These are phyloP conservation scores for Corynespora cassiicola DNA, from an alignment of 2,329 filamentous ascomycete genomes.

Conservation along the genomic window DNA sequence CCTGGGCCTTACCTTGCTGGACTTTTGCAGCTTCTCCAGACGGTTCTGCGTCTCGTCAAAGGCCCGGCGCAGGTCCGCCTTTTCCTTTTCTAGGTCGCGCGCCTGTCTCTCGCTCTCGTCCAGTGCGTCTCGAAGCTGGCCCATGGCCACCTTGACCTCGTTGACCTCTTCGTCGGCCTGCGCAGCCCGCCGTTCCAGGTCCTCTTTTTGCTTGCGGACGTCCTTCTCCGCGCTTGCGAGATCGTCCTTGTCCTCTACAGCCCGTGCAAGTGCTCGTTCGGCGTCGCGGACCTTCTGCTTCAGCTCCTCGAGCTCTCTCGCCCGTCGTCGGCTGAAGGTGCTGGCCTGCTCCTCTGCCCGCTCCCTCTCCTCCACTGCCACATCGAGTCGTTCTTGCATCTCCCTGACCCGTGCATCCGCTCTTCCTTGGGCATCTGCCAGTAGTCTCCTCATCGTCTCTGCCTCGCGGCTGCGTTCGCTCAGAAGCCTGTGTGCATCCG, in stretches of 20 bases:
- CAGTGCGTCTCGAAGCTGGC: slow-evolving; percentile 77
- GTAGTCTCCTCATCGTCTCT: slow-evolving; percentile 89
- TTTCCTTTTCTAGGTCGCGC: slow-evolving; percentile 83
- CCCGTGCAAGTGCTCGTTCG: slow-evolving; percentile 75
- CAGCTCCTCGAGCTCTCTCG: slow-evolving; percentile 86
- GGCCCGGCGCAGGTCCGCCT: slow-evolving; percentile 73
- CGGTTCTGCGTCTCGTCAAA: slow-evolving; percentile 79
- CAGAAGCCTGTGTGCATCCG: slow-evolving; percentile 84
- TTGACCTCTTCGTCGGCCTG: slow-evolving; percentile 74
- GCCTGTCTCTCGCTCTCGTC: slow-evolving; percentile 88
- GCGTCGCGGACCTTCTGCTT: slow-evolving; percentile 79
- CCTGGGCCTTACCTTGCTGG: slow-evolving; percentile 56
- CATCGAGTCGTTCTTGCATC: slow-evolving; percentile 86
- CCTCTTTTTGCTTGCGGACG: slow-evolving; percentile 75
- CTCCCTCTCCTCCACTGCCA: slow-evolving; percentile 92
- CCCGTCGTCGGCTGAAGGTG: slow-evolving; percentile 74
- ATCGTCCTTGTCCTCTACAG: slow-evolving; percentile 78
- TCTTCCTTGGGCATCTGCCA: slow-evolving; percentile 84
- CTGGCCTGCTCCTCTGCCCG: slow-evolving; percentile 89
- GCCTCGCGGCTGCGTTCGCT: slow-evolving; percentile 88
- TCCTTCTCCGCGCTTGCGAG: slow-evolving; percentile 76
- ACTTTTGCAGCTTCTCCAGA: slow-evolving; percentile 80
- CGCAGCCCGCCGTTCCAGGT: slow-evolving; percentile 74
- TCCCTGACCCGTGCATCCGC: slow-evolving; percentile 84
- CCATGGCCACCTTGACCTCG: slow-evolving; percentile 78